A percentile compares a stretch with the other conserved stretches of the same genome.
Evolutionary conservation across 1,284 basidiomycete genomes (phyloP).

Genomic region (Trichosporon sp.): DNA sequence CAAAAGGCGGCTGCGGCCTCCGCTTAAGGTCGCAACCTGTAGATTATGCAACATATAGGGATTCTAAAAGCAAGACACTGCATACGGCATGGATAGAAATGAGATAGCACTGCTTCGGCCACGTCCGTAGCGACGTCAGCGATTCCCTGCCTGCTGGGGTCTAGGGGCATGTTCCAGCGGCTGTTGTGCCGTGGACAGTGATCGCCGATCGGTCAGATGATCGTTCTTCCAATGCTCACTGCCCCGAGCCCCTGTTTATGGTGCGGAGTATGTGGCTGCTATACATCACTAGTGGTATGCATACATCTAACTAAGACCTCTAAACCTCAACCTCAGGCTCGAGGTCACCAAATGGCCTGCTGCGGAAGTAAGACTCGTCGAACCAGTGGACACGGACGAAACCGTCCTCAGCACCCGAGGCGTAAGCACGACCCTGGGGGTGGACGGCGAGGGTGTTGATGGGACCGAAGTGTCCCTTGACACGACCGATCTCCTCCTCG

Average conservation of each 20-base stretch:
- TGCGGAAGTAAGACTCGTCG: conserved; percentile 83
- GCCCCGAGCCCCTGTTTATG: too few species aligned
- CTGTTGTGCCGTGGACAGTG: too few species aligned
- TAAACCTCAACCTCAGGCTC: conserved; percentile 58
- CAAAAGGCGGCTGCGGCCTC: background rate
- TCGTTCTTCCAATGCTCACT: background rate
- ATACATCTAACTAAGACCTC: conserved; percentile 6
- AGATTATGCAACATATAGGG: conserved; percentile 4
- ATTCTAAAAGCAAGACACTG: background rate
- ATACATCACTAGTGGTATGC: background rate
- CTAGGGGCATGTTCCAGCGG: too few species aligned
- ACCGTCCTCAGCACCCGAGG: conserved; percentile 94
- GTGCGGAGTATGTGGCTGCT: too few species aligned
- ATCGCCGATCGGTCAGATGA: too few species aligned
- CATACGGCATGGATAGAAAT: background rate
- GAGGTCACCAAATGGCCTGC: conserved; percentile 81
- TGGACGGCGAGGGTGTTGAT: conserved; percentile 98
- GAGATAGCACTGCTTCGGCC: background rate
- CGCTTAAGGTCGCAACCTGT: background rate
- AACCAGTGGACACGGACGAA: conserved; percentile 84
- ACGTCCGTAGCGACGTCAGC: background rate
- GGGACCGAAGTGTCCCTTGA: conserved; percentile 90
- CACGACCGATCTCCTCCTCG: conserved; percentile 94
- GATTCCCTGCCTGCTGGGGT: too few species aligned
- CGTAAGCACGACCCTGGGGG: conserved; percentile 80